Evolutionary conservation across 163 green algal species (phyloP), one percentile per base, ranked within the genome.

Genomic region (Smithsoniella earleae): DNA sequence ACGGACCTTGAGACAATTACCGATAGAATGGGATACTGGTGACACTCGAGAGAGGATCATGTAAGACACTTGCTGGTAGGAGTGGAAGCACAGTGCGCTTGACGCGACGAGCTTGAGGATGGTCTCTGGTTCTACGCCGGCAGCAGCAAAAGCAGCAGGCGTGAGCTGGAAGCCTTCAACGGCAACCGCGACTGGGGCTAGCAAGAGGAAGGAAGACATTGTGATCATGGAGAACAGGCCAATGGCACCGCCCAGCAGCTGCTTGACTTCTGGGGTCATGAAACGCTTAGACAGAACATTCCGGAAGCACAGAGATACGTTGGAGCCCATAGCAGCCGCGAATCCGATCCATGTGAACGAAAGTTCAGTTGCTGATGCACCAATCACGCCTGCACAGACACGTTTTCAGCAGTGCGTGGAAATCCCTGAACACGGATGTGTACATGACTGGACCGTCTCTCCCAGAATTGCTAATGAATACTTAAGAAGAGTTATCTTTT

Each of bases 31-130:
- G 3, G 92, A 96, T 27, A 98, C 92, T 1, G 92, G 92, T 2
- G 84, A 89, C 20, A 98, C 92, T 8, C 87, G 80, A 78, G 86
- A 74, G 33, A 98, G 84, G 77, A 98, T 97, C 89, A 97, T 95
- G 86, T 97, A 98, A 2, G 86, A 95, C n/a, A 98, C 85, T 49
- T 96, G 91, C 87, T 98, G 92, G 84, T 98, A 98, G 64, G 85
- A 76, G 76, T 98, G 92, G 87, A 98, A 98, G 82, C 86, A 93
- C 37, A 96, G 18, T 34, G 77, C 90, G 5, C 58, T 69, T 16
- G 58, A 69, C 20, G 82, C 75, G 27, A 87, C 36, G 18, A 81
- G n/a, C 13, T 78, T 55, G 10, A 74, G 40, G 22, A 65, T 75
- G n/a, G 20, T 34, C 25, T 69, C 58, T 0, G 58, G 58, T 4